Evolutionary conservation across 495 filamentous ascomycete genomes (phyloP), one percentile per base, ranked within the genome.

Genomic region (Tuber calosporum): DNA sequence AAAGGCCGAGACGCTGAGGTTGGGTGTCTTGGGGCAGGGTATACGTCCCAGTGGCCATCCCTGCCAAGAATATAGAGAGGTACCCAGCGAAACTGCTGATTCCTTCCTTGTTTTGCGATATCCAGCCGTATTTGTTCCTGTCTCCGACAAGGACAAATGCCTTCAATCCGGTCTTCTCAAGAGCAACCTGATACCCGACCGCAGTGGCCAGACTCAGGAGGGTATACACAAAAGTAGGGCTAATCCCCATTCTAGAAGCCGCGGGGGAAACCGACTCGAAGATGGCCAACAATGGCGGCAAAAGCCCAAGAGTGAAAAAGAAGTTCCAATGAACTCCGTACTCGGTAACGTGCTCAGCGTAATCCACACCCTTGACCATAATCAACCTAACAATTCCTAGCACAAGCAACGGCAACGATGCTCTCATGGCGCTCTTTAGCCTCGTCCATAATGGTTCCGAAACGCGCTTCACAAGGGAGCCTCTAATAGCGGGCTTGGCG

Each of bases 311-410:
- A 0, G 95, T 99, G 83, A 99, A 98, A 85, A 99, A 99, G 83
- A 99, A 99, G 82, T 99, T 99, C 95, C 95, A 99, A 82, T 99
- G 95, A 17, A 98, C 92, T 41, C 95, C 95, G 79, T 99, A 99
- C 78, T 99, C 95, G 1, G 93, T 94, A 45, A 98, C 93, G 83
- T 99, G 95, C 82, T 98, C 95, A 2, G 93, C 93, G 81, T 98
- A 98, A 80, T 97, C 93, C 36, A 97, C 84, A 15, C 92, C 92
- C 83, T 98, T 99, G 79, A 98, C 94, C 78, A 89, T 96, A 71
- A 90, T 90, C 26, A 98, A 83, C 36, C 95, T 88, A 69, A 95
- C 85, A 58, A 97, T 75, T 30, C 95, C 95, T 22, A 99, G 85
- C 0, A 90, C 85, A 1, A 97, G 85, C 6, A 99, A 83, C 17